Evolutionary conservation across 2,329 filamentous ascomycete species (phyloP), one percentile per base, ranked within the genome.

Genomic region (Microsporum audouinii): DNA sequence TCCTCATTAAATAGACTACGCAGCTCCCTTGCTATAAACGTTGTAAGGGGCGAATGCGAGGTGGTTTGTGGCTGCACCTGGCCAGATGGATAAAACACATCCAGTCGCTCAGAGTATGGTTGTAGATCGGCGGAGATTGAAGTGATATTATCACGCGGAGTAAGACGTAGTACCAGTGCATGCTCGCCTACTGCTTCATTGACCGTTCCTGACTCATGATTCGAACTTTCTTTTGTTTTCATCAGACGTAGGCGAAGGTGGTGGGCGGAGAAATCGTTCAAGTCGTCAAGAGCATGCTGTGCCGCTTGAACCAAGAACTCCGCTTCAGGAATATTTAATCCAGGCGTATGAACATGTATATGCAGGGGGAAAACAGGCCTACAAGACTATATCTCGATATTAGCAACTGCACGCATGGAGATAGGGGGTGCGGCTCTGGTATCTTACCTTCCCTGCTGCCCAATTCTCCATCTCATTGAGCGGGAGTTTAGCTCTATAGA

Each of bases 401-500:
- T 38, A 63, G 49, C 14, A 27, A 29, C 12, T 12, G n/a, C 27
- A 3, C 14, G 12, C 31, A 31, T 39, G 14, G 10, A 29, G 5
- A n/a, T 61, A 61, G 23, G 63, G n/a, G 58, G 49, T 14, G 62
- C 57, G 17, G n/a, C 31, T 14, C 17, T 57, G 31, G n/a, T 34
- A 29, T 8, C 76, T 64, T 73, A 95, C 91, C 81, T 88, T 89
- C 65, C 91, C 91, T 69, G 95, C 88, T 7, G 90, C 88, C 92
- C 94, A 97, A 64, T 88, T 83, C 66, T 88, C 83, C 94, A 99
- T 99, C 60, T 86, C 82, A 70, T 88, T 82, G 66, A 96, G 74
- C 3, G 94, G 94, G 67, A 99, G 77, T 51, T 85, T 82, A 10
- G 92, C 91, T 60, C 94, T 84, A 73, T 95, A 91, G 60, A 97